A percentile compares a stretch with the other conserved stretches of the same genome.
These are phyloP conservation scores for Calonectria multiphialidica DNA, from an alignment of 2,329 filamentous ascomycete species.

Conservation along the genomic window DNA sequence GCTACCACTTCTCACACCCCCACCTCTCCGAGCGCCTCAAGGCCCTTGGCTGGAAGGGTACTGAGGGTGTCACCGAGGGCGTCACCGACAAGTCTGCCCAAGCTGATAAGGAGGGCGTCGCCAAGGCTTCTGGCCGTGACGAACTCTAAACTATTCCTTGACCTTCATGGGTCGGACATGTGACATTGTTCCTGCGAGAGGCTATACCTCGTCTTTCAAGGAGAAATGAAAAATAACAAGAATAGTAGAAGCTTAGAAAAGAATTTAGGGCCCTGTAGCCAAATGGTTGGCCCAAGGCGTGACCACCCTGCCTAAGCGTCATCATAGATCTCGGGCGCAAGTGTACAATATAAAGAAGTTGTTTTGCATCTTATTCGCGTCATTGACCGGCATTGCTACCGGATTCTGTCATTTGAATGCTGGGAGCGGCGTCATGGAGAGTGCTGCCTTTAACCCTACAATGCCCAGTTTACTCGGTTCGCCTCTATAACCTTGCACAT, in stretches of 20 bases:
- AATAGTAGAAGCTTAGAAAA: background rate
- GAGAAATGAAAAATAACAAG: background rate
- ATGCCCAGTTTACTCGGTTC: background rate
- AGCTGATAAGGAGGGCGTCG: conserved; percentile 57
- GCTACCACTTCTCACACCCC: conserved; percentile 98
- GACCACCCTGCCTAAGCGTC: conserved; percentile 22
- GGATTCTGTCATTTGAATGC: conserved; percentile 20
- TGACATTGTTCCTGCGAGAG: no score
- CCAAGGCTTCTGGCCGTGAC: conserved; percentile 81
- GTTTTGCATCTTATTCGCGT: conserved; percentile 26
- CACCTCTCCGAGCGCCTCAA: conserved; percentile 94
- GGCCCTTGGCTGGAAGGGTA: conserved; percentile 88
- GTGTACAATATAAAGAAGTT: conserved; percentile 37
- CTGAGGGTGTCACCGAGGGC: conserved; percentile 56
- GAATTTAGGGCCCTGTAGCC: background rate
- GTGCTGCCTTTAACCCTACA: background rate
- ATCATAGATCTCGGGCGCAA: conserved; percentile 30
- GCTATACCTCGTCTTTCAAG: background rate
- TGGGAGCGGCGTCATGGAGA: background rate
- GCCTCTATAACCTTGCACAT: conserved; percentile 14
- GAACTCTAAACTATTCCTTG: conserved; percentile 64
- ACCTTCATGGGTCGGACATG: no score
- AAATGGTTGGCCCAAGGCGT: background rate
- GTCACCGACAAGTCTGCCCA: conserved; percentile 53
- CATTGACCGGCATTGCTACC: conserved; percentile 38